phyloP scores from a whole-genome alignment of 768 basidiomycete species.

The Gloeopeniophorella convolvens region DNA sequence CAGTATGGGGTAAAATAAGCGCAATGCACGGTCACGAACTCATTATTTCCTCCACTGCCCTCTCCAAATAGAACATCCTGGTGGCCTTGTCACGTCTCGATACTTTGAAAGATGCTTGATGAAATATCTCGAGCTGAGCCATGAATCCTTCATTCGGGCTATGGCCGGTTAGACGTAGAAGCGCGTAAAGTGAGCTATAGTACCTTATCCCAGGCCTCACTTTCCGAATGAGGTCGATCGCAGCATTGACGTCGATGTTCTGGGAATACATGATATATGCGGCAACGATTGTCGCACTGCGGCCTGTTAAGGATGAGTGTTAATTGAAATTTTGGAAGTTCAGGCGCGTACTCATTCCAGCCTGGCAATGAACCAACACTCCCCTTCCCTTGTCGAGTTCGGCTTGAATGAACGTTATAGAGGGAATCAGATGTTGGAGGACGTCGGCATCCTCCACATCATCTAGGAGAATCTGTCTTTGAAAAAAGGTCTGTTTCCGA shows the following conservation, averaged over 20 bases:
- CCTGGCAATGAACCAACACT: slow-evolving; percentile 87
- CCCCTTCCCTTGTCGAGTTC: slow-evolving; percentile 70
- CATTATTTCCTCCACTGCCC: slow-evolving; percentile 67
- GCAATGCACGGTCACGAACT: slow-evolving; percentile 41
- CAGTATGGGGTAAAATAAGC: slow-evolving; percentile 7
- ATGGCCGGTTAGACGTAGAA: background rate
- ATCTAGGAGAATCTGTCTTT: slow-evolving; percentile 73
- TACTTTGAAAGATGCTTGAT: slow-evolving; percentile 63
- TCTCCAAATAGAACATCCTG: slow-evolving; percentile 78
- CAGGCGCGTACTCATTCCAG: slow-evolving; percentile 70
- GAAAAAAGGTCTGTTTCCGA: slow-evolving; percentile 60
- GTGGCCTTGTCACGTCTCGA: slow-evolving; percentile 60
- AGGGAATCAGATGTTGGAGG: slow-evolving; percentile 67
- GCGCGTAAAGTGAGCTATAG: slow-evolving; percentile 1
- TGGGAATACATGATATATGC: slow-evolving; percentile 83
- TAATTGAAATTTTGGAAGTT: background rate
- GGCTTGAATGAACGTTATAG: slow-evolving; percentile 77
- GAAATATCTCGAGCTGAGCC: slow-evolving; percentile 73
- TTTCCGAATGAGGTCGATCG: slow-evolving; percentile 61
- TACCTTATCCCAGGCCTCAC: slow-evolving; percentile 69
- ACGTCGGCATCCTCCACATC: slow-evolving; percentile 73
- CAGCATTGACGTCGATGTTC: slow-evolving; percentile 48
- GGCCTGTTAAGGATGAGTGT: slow-evolving; percentile 38
- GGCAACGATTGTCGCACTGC: slow-evolving; percentile 79
- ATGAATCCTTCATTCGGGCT: slow-evolving; percentile 88